Conservation (phyloP, 2,329 filamentous ascomycete genomes). For the Alternaria ethzedia region DNA sequence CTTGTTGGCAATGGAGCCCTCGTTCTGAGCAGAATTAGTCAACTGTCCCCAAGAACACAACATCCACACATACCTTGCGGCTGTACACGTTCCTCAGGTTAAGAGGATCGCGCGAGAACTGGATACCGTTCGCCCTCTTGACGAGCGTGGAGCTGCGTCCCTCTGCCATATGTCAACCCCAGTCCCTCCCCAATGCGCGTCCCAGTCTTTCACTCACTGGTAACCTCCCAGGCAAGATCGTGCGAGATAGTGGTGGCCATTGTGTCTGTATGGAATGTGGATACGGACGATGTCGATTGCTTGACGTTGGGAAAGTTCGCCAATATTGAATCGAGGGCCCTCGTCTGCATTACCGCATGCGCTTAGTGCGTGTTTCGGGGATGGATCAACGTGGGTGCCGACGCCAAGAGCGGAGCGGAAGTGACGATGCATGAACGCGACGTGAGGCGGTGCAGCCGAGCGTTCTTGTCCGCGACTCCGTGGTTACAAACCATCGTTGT, state of each 20-base stretch:
- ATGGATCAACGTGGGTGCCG: conserved; percentile 30
- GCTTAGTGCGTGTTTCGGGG: conserved; percentile 29
- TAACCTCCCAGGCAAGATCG: conserved; percentile 93
- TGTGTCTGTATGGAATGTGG: conserved; percentile 39
- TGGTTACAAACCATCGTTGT: conserved; percentile 8
- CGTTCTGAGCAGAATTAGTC: conserved; percentile 66
- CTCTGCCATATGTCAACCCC: conserved; percentile 61
- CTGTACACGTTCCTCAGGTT: conserved; percentile 92
- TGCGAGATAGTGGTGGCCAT: conserved; percentile 73
- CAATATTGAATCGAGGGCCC: conserved; percentile 29
- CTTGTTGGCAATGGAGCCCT: conserved; percentile 93
- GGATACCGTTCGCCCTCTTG: conserved; percentile 85
- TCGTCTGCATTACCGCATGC: conserved; percentile 37
- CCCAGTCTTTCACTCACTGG: conserved; percentile 71
- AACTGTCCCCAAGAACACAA: conserved; percentile 11
- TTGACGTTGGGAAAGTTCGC: conserved; percentile 24
- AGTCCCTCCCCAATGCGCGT: conserved; percentile 1
- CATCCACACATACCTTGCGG: conserved; percentile 72
- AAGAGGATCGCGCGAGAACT: conserved; percentile 92
- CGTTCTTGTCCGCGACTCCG: conserved; percentile 17
- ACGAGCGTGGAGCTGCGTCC: conserved; percentile 88
- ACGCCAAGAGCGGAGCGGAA: conserved; percentile 13
- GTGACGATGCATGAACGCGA: conserved; percentile 22
- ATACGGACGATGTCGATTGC: conserved; percentile 33
- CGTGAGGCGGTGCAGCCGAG: conserved; percentile 19